phyloP scores from a whole-genome alignment of 228 moss, liverwort and hornwort genomes.

The Sphagnum magellanicum region DNA sequence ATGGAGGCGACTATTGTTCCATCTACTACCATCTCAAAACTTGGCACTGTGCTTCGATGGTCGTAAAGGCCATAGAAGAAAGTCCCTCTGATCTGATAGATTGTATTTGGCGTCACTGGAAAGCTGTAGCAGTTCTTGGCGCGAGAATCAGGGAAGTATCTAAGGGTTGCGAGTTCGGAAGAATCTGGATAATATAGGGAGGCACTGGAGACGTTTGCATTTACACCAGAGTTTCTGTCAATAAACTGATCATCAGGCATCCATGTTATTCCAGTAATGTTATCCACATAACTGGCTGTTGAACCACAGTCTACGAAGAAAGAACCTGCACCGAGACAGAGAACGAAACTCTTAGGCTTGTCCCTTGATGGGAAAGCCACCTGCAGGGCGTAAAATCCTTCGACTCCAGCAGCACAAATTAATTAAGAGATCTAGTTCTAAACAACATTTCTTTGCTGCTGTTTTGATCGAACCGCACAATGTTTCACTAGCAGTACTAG shows the following conservation, averaged over 20 bases:
- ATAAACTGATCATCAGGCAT: conserved; percentile 14
- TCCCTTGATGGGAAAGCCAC: too few species aligned
- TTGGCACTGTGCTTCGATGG: background rate
- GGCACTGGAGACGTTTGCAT: background rate
- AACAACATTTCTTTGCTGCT: too few species aligned
- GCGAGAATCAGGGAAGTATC: conserved; percentile 30
- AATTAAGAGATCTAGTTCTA: too few species aligned
- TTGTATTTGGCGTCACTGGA: background rate
- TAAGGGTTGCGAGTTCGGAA: conserved; percentile 17
- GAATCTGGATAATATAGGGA: background rate
- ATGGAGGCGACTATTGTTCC: conserved; percentile 5
- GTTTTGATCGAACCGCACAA: too few species aligned
- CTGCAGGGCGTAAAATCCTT: too few species aligned
- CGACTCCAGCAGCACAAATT: too few species aligned
- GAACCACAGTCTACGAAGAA: conserved; percentile 47
- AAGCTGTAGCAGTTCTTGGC: background rate
- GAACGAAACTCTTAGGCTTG: too few species aligned
- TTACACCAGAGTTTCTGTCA: conserved; percentile 13
- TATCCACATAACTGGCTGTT: conserved; percentile 7
- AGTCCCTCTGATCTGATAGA: background rate
- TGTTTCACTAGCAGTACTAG: too few species aligned
- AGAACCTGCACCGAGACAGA: too few species aligned
- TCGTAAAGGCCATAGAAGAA: background rate
- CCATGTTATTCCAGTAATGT: conserved; percentile 18
- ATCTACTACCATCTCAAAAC: conserved; percentile 17